Evolutionary conservation across 805 yeast genomes (phyloP).

Genomic region (Yarrowia keelungensis): DNA sequence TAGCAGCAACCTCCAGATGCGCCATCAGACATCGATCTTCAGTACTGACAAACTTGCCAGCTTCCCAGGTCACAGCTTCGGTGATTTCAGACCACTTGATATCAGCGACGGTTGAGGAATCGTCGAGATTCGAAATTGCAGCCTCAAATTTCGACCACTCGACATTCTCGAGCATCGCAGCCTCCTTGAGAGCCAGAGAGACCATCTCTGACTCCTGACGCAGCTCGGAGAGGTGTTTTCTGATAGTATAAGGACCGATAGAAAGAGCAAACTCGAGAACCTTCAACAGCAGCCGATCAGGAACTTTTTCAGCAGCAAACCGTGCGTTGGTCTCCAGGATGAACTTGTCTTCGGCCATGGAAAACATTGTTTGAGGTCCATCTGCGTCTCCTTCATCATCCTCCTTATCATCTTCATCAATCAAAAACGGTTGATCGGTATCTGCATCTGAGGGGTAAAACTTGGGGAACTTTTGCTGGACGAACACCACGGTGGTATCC

Average conservation of each 20-base stretch:
- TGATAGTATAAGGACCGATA: slow-evolving; percentile 10
- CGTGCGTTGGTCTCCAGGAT: slow-evolving; percentile 6
- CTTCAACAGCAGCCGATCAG: slow-evolving; percentile 4
- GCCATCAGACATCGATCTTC: slow-evolving; percentile 33
- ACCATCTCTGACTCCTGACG: slow-evolving; percentile 30
- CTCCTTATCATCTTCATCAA: slow-evolving; percentile 30
- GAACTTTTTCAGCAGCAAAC: background rate
- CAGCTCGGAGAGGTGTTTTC: slow-evolving; percentile 23
- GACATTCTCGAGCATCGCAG: background rate
- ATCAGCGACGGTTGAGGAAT: background rate
- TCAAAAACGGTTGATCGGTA: background rate
- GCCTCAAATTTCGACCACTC: slow-evolving; percentile 9
- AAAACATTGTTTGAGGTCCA: slow-evolving; percentile 16
- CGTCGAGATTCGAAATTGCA: background rate
- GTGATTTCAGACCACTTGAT: slow-evolving; percentile 14
- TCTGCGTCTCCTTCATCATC: slow-evolving; percentile 37
- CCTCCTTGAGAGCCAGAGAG: slow-evolving; percentile 18
- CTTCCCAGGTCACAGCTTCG: background rate
- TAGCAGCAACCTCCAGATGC: slow-evolving; percentile 21
- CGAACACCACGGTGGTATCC: background rate
- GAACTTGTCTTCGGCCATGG: slow-evolving; percentile 27
- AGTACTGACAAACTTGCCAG: background rate
- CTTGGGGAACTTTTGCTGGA: slow-evolving; percentile 5
- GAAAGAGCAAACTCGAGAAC: slow-evolving; percentile 23
- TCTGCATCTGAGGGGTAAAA: slow-evolving; percentile 3